Conservation (phyloP, 2,329 filamentous ascomycete species). For the Colletotrichum eremochloae region DNA sequence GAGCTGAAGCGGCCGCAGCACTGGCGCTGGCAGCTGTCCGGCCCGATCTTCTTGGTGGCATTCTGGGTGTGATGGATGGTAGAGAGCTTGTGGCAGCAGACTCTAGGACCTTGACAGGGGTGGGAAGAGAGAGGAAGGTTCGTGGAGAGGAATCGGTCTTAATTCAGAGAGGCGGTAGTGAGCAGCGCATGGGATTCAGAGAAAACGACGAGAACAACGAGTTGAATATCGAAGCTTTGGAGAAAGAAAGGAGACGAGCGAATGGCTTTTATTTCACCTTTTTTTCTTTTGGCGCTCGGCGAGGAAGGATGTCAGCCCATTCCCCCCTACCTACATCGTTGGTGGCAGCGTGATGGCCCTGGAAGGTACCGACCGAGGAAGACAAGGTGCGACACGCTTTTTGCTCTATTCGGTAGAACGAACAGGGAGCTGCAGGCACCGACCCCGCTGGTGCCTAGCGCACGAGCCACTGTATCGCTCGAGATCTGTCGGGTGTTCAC, state of each 20-base stretch:
- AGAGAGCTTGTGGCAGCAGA: background rate
- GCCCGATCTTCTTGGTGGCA: slow-evolving; percentile 38
- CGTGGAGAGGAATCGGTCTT: background rate
- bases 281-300: background rate
- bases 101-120: background rate
- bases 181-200: no score
- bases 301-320: background rate
- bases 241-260: background rate
- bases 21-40: slow-evolving; percentile 23
- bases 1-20: slow-evolving; percentile 18
- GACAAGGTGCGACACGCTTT: slow-evolving; percentile 25
- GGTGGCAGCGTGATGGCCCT: background rate
- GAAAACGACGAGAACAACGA: background rate
- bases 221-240: background rate
- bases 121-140: background rate
- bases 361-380: slow-evolving; percentile 2
- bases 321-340: background rate
- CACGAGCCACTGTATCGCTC: slow-evolving; percentile 31
- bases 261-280: slow-evolving; percentile 2
- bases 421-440: slow-evolving; percentile 33
- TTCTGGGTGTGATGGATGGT: slow-evolving; percentile 24
- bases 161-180: background rate
- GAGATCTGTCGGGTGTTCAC: slow-evolving; percentile 28
- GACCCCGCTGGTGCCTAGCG: slow-evolving; percentile 40
- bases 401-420: slow-evolving; percentile 20